Evolutionary conservation across 805 yeast species (phyloP).

Genomic region (Myxozyma vanderwaltii): DNA sequence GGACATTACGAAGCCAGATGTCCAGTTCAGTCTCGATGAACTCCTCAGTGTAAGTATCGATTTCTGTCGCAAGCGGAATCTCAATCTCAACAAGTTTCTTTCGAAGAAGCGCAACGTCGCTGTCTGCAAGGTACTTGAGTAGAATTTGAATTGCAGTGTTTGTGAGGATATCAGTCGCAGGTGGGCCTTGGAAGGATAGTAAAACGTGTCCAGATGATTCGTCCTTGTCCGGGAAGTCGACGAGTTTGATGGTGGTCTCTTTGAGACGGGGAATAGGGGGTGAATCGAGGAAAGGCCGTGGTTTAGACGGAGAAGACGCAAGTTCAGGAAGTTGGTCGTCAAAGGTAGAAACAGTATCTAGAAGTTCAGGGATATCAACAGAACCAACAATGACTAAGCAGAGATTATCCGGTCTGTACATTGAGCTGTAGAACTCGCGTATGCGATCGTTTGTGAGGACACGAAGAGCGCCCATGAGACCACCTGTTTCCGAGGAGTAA

Average conservation of each 20-base stretch:
- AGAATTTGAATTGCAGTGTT: conserved; percentile 73
- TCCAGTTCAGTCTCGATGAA: conserved; percentile 63
- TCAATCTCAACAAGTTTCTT: conserved; percentile 75
- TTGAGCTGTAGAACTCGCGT: conserved; percentile 65
- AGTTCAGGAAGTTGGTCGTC: conserved; percentile 55
- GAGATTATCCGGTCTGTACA: conserved; percentile 81
- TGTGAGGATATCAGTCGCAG: conserved; percentile 51
- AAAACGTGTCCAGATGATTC: conserved; percentile 77
- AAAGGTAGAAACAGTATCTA: conserved; percentile 60
- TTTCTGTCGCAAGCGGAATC: conserved; percentile 75
- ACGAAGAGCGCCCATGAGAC: conserved; percentile 75
- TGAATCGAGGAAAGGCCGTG: conserved; percentile 73
- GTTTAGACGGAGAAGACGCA: conserved; percentile 2
- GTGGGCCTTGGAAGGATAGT: conserved; percentile 83
- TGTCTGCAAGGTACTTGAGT: conserved; percentile 72
- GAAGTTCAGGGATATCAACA: conserved; percentile 71
- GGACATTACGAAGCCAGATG: conserved; percentile 53
- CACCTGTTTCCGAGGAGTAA: conserved; percentile 93
- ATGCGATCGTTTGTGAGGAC: conserved; percentile 72
- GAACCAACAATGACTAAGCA: conserved; percentile 84
- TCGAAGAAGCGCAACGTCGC: conserved; percentile 74
- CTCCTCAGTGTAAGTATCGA: conserved; percentile 73
- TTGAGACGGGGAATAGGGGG: conserved; percentile 48
- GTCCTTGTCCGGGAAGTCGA: conserved; percentile 86
- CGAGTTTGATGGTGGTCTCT: conserved; percentile 49